A percentile compares a stretch with the other conserved stretches of the same genome.
Evolutionary conservation across 1,139 yeast species (phyloP).

Genomic region (Pichia sp.): DNA sequence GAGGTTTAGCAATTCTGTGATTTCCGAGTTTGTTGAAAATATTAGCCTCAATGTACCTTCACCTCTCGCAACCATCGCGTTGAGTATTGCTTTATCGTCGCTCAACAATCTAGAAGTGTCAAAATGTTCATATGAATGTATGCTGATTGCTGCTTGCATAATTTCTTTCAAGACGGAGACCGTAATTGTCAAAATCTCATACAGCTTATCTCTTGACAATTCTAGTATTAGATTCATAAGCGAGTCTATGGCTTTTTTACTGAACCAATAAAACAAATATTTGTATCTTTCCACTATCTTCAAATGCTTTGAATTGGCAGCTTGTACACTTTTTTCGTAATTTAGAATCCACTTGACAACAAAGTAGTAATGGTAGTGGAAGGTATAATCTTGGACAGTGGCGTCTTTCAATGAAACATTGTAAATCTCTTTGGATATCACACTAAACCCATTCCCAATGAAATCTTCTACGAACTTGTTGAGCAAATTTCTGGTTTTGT

Average conservation of each 20-base stretch:
- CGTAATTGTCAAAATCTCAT: constrained; percentile 53
- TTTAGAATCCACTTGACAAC: constrained; percentile 70
- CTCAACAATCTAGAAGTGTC: constrained; percentile 51
- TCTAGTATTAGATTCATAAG: constrained; percentile 52
- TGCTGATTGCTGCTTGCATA: constrained; percentile 46
- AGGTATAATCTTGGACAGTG: constrained; percentile 28
- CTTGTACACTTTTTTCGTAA: constrained; percentile 35
- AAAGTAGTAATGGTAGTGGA: constrained; percentile 49
- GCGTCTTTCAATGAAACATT: background rate
- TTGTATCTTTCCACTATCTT: constrained; percentile 44
- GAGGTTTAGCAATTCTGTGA: constrained; percentile 54
- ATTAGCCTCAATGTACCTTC: constrained; percentile 35
- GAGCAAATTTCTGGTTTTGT: constrained; percentile 27
- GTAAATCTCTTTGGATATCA: constrained; percentile 44
- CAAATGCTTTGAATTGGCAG: constrained; percentile 25
- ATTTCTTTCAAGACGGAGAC: constrained; percentile 68
- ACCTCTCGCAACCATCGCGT: constrained; percentile 42
- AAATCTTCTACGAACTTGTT: constrained; percentile 53
- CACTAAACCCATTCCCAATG: constrained; percentile 73
- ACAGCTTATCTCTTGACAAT: constrained; percentile 41
- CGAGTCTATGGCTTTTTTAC: constrained; percentile 61
- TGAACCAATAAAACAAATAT: constrained; percentile 62
- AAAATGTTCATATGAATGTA: constrained; percentile 49
- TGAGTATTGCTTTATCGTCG: constrained; percentile 52
- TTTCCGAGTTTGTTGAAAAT: constrained; percentile 63